Evolutionary conservation across 352 stramenopile genomes (phyloP), one percentile per base, ranked within the genome.

Genomic region (Phytophthora palmivora): DNA sequence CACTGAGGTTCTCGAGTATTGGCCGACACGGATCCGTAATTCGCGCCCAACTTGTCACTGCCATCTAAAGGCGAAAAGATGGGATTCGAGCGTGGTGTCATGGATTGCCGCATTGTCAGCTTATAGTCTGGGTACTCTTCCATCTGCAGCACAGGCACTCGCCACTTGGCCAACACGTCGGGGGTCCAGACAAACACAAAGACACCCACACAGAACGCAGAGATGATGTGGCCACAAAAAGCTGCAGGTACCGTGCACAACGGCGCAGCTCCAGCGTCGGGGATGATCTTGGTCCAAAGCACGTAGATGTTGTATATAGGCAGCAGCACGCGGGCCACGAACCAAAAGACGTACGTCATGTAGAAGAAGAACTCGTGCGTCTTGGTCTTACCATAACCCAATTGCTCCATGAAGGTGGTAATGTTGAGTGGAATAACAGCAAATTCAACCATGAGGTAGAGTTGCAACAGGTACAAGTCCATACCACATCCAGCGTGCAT

Each of bases 181-280:
- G 87, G 87, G 6, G 87, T 95, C 82, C 84, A 92, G 8, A 93
- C 82, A 49, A 92, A 92, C 24, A 93, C 56, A 49, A 95, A 93
- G 1, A 92, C 84, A 16, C 84, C 84, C 22, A 95, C 72, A 55
- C 87, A 95, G 47, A 95, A 95, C 19, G 77, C 72, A 11, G 78
- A 77, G 43, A 95, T 95, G 66, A 95, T 63, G 55, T 95, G 87
- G 53, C 84, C 87, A 47, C 87, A 93, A 22, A 95, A 59, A 32
- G 78, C 76, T 12, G 84, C 72, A 0, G 87, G 87, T 9, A 91
- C 56, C 0, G 86, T 78, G 58, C 87, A 95, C n/a, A 92, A 28
- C 2, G 78, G 78, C 4, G 61, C 59, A 3, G 67, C 63, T 15
- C 59, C 61, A 0, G 72, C 61, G 34, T 72, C 56, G n/a, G 83